Base-by-base conservation (phyloP, 83 land plant genomes). In the Diphasiastrum complanatum region DNA sequence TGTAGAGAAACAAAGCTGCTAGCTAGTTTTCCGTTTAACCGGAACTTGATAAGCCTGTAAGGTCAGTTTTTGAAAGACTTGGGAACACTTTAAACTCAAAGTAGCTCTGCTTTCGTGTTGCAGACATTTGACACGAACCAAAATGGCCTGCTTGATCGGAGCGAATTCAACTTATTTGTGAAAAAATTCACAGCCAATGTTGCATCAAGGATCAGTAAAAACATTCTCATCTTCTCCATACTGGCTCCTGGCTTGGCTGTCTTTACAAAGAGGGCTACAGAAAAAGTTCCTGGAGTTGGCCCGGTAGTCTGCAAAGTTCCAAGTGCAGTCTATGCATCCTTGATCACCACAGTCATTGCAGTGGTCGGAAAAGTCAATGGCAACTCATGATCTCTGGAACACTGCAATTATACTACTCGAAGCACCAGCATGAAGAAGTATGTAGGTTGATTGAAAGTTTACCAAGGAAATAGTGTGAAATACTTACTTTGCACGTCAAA, bases 111-210 rank as follows among this genome's bases (percentile, higher is more conserved):
- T n/a, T 8, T 54, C 29, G 30, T 54, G 18, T 22, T 57, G 61
- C 61, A 57, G 40, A 57, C 61, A 27, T 57, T 33, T 22, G 61
- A 57, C 40, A 57, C 61, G 2, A 57, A 57, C 41, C 22, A 33
- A 23, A 40, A 57, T 33, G 61, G 18, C 18, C 33, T n/a, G 2
- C 18, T 57, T 2, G 61, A 57, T 40, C 12, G 61, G 18, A 33
- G 32, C 22, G 61, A 57, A 33, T 57, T 57, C 32, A 33, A 24
- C 4, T 11, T 33, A n/a, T 57, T 57, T 33, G 32, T 57, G 5
- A 35, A 30, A 16, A 12, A 57, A 2, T 57, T 33, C 18, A 57
- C 61, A 3, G 26, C 61, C 2, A 11, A 33, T 20, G 41, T 57
- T 14, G 61, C 41, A 33, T 32, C 26, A n/a, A 57, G 34, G 18